Conservation (phyloP, 78 protist species). For the Polysphondylium violaceum region DNA sequence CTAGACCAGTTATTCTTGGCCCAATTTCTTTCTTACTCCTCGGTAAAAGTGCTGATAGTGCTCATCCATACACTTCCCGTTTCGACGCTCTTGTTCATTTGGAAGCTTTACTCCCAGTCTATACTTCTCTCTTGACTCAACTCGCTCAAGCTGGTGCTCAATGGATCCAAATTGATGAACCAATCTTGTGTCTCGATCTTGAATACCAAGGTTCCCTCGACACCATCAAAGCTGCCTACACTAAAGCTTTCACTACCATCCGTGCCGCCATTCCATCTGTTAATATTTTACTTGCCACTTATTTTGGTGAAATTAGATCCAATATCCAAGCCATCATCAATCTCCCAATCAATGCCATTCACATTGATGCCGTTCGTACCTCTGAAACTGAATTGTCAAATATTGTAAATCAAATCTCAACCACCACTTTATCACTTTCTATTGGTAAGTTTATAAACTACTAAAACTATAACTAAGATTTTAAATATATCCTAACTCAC, state of each 20-base stretch:
- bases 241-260: neutral
- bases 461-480: neutral
- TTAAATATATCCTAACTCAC: conserved; percentile 9
- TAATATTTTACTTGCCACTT: conserved; percentile 70
- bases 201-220: neutral
- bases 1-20: conserved; percentile 87
- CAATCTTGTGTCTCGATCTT: conserved; percentile 71
- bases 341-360: conserved; percentile 80
- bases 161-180: conserved; percentile 87
- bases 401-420: neutral
- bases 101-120: conserved; percentile 17
- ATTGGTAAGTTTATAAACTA: conserved; percentile 13
- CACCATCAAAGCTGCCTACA: neutral
- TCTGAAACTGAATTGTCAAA: neutral
- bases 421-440: neutral
- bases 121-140: conserved; percentile 59
- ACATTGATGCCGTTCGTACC: conserved; percentile 78
- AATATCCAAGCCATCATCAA: neutral
- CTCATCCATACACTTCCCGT: conserved; percentile 22
- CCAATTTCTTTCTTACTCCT: conserved; percentile 82
- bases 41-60: conserved; percentile 63
- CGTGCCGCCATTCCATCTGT: conserved; percentile 9
- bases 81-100: conserved; percentile 43
- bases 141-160: conserved; percentile 49
- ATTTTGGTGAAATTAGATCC: conserved; percentile 84